Base-by-base conservation (phyloP, 805 yeast species). In the Cyberlindnera petersonii region DNA sequence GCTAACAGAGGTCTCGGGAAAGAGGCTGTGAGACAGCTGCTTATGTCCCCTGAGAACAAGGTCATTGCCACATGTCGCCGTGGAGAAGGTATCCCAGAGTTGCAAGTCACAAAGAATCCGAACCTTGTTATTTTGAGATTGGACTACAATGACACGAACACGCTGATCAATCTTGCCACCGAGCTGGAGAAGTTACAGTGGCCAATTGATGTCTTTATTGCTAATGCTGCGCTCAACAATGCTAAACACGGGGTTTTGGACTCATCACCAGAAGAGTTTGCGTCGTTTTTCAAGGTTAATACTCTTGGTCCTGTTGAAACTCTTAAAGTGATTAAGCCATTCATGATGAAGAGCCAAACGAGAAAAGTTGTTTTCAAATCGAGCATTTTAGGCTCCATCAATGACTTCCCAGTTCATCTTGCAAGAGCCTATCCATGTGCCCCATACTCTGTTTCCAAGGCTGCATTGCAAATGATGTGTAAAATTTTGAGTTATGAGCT, bases 381-480 rank as follows among this genome's bases (percentile, higher is more conserved):
- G 2, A 52, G 60, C 30, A 24, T 47, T 5, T 49, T 53, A 22
- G 67, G 60, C 2, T 59, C 65, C 5, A 46, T 56, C 26, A 53
- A 51, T 7, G 48, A 40, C 4, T 49, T 41, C 24, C 53, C 51
- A 3, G 21, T 28, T 20, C 48, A 43, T n/a, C 15, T 44, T 20
- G 37, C 45, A 6, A 26, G 36, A 6, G 44, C 48, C 0, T 44
- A 40, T 28, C 55, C 55, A 14, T 46, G 55, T 46, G 43, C 60
- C 6, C 56, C 61, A 5, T 66, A 66, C 41, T 63, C 61, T 13
- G 53, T 55, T 6, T 65, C 71, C 6, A 67, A 68, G 43, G 63
- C 66, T 4, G 66, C 65, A 1, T 35, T 64, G 16, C 65, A 64
- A 49, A 48, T 48, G 39, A 15, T 56, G 10, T 50, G 53, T 20